These are phyloP conservation scores for Pleomassaria siparia DNA, from an alignment of 2,329 filamentous ascomycete genomes.

Conservation along the genomic window DNA sequence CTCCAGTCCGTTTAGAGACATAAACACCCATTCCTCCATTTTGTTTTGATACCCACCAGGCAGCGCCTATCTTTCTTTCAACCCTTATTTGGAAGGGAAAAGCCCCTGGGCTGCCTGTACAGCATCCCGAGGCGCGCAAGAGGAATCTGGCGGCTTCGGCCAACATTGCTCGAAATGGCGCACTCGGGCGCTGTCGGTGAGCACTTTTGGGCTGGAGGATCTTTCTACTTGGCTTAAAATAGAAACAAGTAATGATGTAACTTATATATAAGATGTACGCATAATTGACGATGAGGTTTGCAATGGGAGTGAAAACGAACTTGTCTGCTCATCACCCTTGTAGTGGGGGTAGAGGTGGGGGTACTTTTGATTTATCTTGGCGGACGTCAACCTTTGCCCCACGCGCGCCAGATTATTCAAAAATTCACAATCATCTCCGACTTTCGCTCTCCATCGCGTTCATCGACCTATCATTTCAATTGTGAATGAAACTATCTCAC, in stretches of 20 bases:
- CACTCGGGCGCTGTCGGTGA: too few species aligned
- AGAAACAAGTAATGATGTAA: too few species aligned
- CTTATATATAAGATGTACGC: too few species aligned
- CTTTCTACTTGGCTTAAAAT: too few species aligned
- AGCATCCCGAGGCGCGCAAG: neutral
- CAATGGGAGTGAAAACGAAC: neutral
- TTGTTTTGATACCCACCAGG: constrained; percentile 14
- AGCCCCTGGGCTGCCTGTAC: neutral
- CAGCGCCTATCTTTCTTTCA: neutral
- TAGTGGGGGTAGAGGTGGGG: neutral
- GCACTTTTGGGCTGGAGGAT: too few species aligned
- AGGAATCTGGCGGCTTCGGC: neutral
- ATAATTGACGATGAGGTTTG: neutral
- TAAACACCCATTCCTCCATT: neutral
- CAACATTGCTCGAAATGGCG: too few species aligned
- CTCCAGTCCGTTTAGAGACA: neutral
- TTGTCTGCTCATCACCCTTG: too few species aligned
- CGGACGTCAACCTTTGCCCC: neutral
- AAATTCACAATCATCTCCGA: neutral
- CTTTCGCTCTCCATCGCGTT: neutral
- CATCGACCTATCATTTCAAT: neutral
- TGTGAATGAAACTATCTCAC: neutral
- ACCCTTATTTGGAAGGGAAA: neutral
- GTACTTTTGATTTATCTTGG: too few species aligned
- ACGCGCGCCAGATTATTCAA: neutral